These are phyloP conservation scores for Sedum album DNA, from an alignment of 164 flowering plant species.

Conservation along the genomic window DNA sequence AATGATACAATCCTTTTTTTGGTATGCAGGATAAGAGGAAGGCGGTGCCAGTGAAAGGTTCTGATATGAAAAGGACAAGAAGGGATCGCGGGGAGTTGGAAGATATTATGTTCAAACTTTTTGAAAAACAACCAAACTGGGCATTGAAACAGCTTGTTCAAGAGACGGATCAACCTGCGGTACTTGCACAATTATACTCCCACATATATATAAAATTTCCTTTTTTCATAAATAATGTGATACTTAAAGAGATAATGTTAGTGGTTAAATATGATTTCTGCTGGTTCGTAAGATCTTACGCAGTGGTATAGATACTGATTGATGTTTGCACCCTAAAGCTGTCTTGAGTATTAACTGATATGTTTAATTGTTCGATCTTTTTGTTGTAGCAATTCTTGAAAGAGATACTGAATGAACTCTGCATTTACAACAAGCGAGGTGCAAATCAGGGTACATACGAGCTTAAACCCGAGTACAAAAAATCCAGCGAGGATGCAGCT, in stretches of 20 bases:
- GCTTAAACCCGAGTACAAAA: no score
- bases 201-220: not conserved
- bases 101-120: no score
- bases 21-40: conserved; percentile 47
- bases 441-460: no score
- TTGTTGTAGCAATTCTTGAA: no score
- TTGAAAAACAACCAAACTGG: no score
- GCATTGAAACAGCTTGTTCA: conserved; percentile 65
- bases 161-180: no score
- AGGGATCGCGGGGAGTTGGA: conserved; percentile 71
- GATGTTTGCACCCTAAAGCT: conserved; percentile 26
- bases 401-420: no score
- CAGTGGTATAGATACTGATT: no score
- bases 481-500: no score
- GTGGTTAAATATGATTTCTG: not conserved
- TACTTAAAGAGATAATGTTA: not conserved
- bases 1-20: not conserved
- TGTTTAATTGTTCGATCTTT: no score
- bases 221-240: no score
- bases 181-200: conserved; percentile 2
- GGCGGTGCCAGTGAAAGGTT: conserved; percentile 37
- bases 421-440: no score
- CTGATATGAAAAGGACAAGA: conserved; percentile 66
- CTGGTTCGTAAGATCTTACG: conserved; percentile 10
- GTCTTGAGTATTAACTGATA: conserved; percentile 5